phyloP scores from a whole-genome alignment of 2,329 filamentous ascomycete species.

The Fusarium sp. region DNA sequence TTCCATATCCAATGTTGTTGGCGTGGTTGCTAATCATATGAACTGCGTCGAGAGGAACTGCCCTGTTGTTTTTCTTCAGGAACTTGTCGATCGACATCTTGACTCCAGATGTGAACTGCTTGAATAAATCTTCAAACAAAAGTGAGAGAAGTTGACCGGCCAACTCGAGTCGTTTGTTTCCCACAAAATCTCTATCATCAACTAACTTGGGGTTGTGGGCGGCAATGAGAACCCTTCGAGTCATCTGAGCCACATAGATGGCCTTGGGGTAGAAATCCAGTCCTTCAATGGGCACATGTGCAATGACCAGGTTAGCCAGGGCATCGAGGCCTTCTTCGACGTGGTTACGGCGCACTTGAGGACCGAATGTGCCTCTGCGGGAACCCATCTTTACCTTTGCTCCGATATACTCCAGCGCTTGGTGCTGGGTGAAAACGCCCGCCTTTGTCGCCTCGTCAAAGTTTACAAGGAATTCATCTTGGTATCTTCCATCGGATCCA shows the following conservation, averaged over 20 bases:
- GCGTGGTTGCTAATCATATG: constrained; percentile 85
- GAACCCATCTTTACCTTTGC: constrained; percentile 87
- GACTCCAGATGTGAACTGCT: constrained; percentile 88
- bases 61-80: constrained; percentile 90
- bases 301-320: constrained; percentile 90
- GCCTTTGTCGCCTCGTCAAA: constrained; percentile 90
- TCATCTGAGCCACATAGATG: constrained; percentile 96
- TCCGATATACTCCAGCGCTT: constrained; percentile 93
- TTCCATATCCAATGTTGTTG: constrained; percentile 87
- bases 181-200: constrained; percentile 96
- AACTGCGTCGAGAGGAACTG: constrained; percentile 86
- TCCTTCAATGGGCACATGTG: constrained; percentile 90
- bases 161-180: constrained; percentile 94
- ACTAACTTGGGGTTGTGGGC: constrained; percentile 88
- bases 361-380: constrained; percentile 64
- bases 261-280: constrained; percentile 98
- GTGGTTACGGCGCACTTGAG: constrained; percentile 75
- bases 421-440: constrained; percentile 90
- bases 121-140: constrained; percentile 97
- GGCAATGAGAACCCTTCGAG: constrained; percentile 93
- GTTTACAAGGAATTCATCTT: constrained; percentile 94
- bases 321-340: constrained; percentile 94
- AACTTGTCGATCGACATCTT: constrained; percentile 96
- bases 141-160: constrained; percentile 94
- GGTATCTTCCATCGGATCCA: constrained; percentile 86